A percentile compares a stretch with the other conserved stretches of the same genome.
Evolutionary conservation across 495 filamentous ascomycete species (phyloP).

Genomic region (Tricharina praecox): DNA sequence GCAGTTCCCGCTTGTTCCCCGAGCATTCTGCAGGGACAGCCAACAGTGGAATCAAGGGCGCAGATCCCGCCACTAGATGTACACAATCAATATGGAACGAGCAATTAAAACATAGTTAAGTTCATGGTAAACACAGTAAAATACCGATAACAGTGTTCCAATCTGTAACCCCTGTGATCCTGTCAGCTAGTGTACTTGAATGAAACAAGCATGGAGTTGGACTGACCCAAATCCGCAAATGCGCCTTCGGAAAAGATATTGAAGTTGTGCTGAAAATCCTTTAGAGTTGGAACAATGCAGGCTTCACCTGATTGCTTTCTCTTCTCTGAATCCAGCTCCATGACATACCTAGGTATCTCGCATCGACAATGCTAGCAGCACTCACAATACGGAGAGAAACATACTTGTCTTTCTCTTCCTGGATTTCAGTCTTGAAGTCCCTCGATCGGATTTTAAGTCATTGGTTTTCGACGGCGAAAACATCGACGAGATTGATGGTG

Average conservation of each 20-base stretch:
- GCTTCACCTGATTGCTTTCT: conserved; percentile 44
- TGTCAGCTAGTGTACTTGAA: neutral
- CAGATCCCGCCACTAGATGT: conserved; percentile 53
- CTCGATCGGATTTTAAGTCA: conserved; percentile 44
- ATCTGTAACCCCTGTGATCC: neutral
- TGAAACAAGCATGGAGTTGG: neutral
- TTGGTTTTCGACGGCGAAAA: conserved; percentile 44
- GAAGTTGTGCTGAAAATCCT: conserved; percentile 62
- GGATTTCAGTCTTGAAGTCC: conserved; percentile 39
- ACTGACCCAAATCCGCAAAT: conserved; percentile 28
- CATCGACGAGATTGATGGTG: conserved; percentile 48
- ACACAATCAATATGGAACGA: too few species aligned
- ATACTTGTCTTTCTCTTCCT: conserved; percentile 39
- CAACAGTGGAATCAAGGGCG: conserved; percentile 55
- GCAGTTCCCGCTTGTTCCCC: conserved; percentile 45
- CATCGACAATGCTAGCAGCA: neutral
- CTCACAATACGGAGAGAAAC: conserved; percentile 1
- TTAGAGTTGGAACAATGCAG: conserved; percentile 44
- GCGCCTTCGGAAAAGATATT: conserved; percentile 55
- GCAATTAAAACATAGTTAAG: conserved; percentile 31
- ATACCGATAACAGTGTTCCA: conserved; percentile 8
- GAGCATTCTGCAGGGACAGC: conserved; percentile 50
- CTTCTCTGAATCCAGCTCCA: conserved; percentile 42
- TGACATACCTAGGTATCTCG: conserved; percentile 37
- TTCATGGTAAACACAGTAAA: conserved; percentile 28